Percentiles rank a stretch among this genome's conserved stretches.
Conservation (phyloP, 208 protist species). For the Angomonas deanei region DNA sequence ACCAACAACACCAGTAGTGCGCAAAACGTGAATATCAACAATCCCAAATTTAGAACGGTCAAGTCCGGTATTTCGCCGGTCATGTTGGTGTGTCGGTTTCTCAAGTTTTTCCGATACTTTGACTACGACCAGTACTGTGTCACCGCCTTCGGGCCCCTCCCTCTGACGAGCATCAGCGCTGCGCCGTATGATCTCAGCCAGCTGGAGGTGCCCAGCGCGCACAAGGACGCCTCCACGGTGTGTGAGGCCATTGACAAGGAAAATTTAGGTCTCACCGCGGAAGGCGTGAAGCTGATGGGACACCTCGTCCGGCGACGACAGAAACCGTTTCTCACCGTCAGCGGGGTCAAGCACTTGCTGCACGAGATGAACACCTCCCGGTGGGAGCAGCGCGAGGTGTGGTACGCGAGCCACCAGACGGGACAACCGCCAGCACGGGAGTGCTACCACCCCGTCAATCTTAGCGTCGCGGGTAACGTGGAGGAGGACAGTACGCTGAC, state of each 20-base stretch:
- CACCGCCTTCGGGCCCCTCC: constrained; percentile 74
- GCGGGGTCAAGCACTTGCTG: constrained; percentile 64
- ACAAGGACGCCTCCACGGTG: constrained; percentile 11
- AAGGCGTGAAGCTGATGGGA: constrained; percentile 54
- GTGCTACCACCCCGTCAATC: neutral
- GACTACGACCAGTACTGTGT: constrained; percentile 77
- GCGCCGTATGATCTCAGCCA: constrained; percentile 47
- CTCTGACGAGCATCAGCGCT: constrained; percentile 40
- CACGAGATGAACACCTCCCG: constrained; percentile 42
- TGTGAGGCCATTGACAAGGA: constrained; percentile 17
- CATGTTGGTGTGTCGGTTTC: constrained; percentile 59
- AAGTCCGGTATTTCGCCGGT: constrained; percentile 31
- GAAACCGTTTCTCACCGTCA: constrained; percentile 65
- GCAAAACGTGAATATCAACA: neutral
- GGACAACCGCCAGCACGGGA: neutral
- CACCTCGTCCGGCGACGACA: constrained; percentile 52
- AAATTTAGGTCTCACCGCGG: constrained; percentile 58
- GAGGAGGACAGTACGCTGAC: constrained; percentile 33
- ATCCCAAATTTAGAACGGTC: neutral
- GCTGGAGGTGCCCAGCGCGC: constrained; percentile 52
- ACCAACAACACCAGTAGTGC: neutral
- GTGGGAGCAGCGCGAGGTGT: constrained; percentile 18
- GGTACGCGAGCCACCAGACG: constrained; percentile 14
- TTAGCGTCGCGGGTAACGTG: constrained; percentile 28
- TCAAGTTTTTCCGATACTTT: constrained; percentile 80